Evolutionary conservation across 177 flowering plant species (phyloP).

Genomic region (Vitis hybrid): DNA sequence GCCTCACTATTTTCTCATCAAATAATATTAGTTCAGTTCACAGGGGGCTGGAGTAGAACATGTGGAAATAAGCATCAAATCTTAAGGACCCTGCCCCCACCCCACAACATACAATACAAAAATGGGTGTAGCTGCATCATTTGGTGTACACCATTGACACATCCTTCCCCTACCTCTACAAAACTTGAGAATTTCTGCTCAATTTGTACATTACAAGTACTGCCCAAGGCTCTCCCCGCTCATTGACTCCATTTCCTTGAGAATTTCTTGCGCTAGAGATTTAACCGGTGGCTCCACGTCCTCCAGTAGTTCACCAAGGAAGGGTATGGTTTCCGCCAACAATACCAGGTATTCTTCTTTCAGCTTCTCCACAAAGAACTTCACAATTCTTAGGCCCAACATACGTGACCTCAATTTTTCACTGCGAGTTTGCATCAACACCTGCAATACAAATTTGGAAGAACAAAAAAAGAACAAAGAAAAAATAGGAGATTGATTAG

Average conservation of each 20-base stretch:
- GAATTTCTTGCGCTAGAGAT: slow-evolving; percentile 74
- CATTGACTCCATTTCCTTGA: slow-evolving; percentile 72
- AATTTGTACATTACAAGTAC: slow-evolving; percentile 43
- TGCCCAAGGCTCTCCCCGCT: slow-evolving; percentile 82
- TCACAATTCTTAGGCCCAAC: slow-evolving; percentile 72
- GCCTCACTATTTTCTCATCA: no score
- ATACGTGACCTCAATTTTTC: slow-evolving; percentile 71
- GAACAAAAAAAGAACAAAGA: no score
- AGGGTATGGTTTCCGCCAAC: slow-evolving; percentile 82
- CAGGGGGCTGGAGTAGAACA: no score
- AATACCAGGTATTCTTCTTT: slow-evolving; percentile 82
- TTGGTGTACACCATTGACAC: no score
- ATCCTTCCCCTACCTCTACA: no score
- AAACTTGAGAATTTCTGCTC: no score
- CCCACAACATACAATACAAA: no score
- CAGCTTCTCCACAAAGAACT: slow-evolving; percentile 64
- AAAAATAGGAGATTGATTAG: no score
- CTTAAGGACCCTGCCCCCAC: no score
- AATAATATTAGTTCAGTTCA: no score
- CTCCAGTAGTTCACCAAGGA: slow-evolving; percentile 86
- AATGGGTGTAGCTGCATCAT: no score
- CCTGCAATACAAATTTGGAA: slow-evolving; percentile 39
- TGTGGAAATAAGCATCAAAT: no score
- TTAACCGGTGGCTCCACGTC: slow-evolving; percentile 81
- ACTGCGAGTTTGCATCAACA: slow-evolving; percentile 91